Percentiles rank a stretch among this genome's conserved stretches.
Conservation (phyloP, 1,139 yeast species). For the Kodamaea sp. region DNA sequence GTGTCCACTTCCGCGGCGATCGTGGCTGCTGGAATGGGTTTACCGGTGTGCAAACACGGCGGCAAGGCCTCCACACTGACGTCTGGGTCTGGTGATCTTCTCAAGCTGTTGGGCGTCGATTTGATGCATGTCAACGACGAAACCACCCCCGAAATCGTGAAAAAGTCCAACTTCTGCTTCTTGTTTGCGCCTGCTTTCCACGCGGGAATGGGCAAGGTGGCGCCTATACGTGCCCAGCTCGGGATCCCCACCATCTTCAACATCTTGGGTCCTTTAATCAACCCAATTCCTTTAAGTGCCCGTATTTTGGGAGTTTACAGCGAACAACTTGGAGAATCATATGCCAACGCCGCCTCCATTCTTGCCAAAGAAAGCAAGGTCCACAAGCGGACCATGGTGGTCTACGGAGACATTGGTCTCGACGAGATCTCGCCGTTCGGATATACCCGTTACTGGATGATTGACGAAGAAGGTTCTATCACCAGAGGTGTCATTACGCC, state of each 20-base stretch:
- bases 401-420: conserved; percentile 86
- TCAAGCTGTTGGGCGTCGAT: conserved; percentile 75
- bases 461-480: conserved; percentile 48
- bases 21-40: conserved; percentile 88
- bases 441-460: conserved; percentile 74
- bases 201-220: conserved; percentile 87
- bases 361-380: conserved; percentile 46
- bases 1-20: conserved; percentile 95
- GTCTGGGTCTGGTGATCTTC: conserved; percentile 91
- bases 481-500: conserved; percentile 49
- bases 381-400: conserved; percentile 71
- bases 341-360: conserved; percentile 74
- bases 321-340: conserved; percentile 74
- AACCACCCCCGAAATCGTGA: conserved; percentile 68
- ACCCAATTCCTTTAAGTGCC: conserved; percentile 83
- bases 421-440: conserved; percentile 95
- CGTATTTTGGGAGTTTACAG: conserved; percentile 89
- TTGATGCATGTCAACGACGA: conserved; percentile 62
- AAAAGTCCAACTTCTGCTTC: conserved; percentile 63
- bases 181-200: conserved; percentile 94
- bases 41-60: conserved; percentile 87
- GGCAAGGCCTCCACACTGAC: conserved; percentile 94
- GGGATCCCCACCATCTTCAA: conserved; percentile 94
- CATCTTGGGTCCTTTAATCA: conserved; percentile 86
- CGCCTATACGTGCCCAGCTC: conserved; percentile 68